Conservation (phyloP, 495 filamentous ascomycete genomes). For the Apiosordaria backusii region DNA sequence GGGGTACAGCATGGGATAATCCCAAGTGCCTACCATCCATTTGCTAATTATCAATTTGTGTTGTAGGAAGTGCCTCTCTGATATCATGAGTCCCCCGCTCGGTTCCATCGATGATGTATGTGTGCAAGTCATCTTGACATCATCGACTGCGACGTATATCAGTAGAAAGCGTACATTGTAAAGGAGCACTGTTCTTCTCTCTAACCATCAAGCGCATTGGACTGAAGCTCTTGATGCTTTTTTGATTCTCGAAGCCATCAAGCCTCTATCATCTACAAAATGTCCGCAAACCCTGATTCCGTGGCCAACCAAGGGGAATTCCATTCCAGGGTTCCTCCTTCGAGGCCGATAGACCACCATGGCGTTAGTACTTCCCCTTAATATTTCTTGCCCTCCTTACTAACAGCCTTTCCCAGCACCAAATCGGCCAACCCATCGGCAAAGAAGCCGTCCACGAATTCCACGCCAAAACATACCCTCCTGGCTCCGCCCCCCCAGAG, state of each 20-base stretch:
- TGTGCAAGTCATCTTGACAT: neutral
- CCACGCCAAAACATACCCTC: constrained; percentile 54
- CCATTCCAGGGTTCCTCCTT: constrained; percentile 45
- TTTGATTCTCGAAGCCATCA: neutral
- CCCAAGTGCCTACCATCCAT: neutral
- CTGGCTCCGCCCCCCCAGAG: constrained; percentile 63
- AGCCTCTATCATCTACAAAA: constrained; percentile 21
- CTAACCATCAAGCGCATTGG: neutral
- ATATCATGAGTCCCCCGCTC: neutral
- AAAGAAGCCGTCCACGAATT: constrained; percentile 62
- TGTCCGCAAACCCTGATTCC: constrained; percentile 57
- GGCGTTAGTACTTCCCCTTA: constrained; percentile 44
- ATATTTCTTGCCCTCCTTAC: neutral
- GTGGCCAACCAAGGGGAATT: constrained; percentile 58
- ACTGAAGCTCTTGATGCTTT: neutral
- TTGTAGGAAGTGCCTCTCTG: neutral
- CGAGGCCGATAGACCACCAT: constrained; percentile 49
- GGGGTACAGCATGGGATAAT: neutral
- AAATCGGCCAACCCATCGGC: constrained; percentile 59
- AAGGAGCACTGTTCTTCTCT: neutral
- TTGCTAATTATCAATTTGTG: neutral
- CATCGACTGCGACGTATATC: neutral
- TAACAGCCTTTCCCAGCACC: constrained; percentile 45
- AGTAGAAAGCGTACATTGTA: neutral
- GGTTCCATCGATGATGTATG: neutral